Percentiles rank a stretch among this genome's conserved stretches.
Conservation (phyloP, 163 green algal species). For the Chlamydomonas reinhardtii region DNA sequence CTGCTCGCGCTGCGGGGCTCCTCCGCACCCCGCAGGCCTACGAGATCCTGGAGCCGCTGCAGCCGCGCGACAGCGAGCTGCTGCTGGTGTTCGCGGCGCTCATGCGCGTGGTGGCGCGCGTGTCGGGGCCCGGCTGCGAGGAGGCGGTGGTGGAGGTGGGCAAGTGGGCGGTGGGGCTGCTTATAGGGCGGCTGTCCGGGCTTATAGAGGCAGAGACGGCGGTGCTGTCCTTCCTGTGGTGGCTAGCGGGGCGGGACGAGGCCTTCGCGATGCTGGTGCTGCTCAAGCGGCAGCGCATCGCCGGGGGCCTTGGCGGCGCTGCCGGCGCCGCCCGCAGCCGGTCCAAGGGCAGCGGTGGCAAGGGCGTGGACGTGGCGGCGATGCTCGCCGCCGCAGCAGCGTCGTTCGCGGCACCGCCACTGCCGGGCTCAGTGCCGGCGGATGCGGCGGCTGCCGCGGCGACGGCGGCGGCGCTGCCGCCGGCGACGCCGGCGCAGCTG, state of each 20-base stretch:
- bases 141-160: constrained; percentile 40
- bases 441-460: background rate
- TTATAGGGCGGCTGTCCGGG: constrained; percentile 1
- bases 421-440: background rate
- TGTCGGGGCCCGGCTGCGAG: constrained; percentile 35
- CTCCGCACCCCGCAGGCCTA: constrained; percentile 23
- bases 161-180: constrained; percentile 40
- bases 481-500: background rate
- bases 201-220: constrained; percentile 17
- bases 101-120: constrained; percentile 47
- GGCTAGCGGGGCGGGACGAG: constrained; percentile 28
- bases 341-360: background rate
- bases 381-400: constrained; percentile 21
- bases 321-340: background rate
- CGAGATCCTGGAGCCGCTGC: constrained; percentile 40
- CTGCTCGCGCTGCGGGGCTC: too few relatives aligned
- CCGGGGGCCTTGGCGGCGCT: background rate
- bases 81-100: constrained; percentile 57
- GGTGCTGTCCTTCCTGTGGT: constrained; percentile 57
- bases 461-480: background rate
- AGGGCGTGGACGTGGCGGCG: background rate
- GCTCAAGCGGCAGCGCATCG: constrained; percentile 35
- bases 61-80: constrained; percentile 51
- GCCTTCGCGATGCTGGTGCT: constrained; percentile 39
- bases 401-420: background rate